phyloP scores from a whole-genome alignment of 805 yeast genomes.

The Novakomyces olei region DNA sequence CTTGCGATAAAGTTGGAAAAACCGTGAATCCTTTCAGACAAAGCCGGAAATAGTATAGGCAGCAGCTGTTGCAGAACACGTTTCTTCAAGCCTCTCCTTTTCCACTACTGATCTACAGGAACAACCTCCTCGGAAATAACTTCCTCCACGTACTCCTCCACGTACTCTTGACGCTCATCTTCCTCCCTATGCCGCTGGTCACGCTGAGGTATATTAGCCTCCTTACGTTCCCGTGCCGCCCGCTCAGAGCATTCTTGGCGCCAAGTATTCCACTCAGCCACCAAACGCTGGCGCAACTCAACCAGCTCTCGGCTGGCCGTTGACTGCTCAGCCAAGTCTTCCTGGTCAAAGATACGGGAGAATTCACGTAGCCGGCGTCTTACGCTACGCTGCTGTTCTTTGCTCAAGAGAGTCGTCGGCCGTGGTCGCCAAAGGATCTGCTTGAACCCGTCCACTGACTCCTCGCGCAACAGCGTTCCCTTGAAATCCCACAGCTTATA shows the following conservation, averaged over 20 bases:
- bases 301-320: constrained; percentile 79
- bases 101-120: constrained; percentile 12
- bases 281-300: constrained; percentile 54
- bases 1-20: too few species aligned
- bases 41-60: too few species aligned
- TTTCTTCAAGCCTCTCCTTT: too few species aligned
- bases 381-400: constrained; percentile 70
- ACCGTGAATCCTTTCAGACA: too few species aligned
- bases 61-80: too few species aligned
- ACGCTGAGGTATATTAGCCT: too few species aligned
- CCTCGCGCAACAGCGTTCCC: constrained; percentile 58
- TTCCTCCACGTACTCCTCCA: constrained; percentile 51
- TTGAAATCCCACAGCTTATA: constrained; percentile 68
- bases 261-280: constrained; percentile 72
- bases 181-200: constrained; percentile 18
- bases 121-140: constrained; percentile 30
- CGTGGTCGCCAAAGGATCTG: constrained; percentile 95
- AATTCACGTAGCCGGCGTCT: constrained; percentile 74
- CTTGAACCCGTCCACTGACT: constrained; percentile 58
- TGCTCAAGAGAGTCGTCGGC: constrained; percentile 54
- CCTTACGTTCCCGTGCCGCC: constrained; percentile 22
- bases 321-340: constrained; percentile 87
- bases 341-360: constrained; percentile 81
- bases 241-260: constrained; percentile 31
- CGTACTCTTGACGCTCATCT: constrained; percentile 31